Evolutionary conservation across 257 asterid species (phyloP).

Genomic region (Fraxinus quadrangulata): DNA sequence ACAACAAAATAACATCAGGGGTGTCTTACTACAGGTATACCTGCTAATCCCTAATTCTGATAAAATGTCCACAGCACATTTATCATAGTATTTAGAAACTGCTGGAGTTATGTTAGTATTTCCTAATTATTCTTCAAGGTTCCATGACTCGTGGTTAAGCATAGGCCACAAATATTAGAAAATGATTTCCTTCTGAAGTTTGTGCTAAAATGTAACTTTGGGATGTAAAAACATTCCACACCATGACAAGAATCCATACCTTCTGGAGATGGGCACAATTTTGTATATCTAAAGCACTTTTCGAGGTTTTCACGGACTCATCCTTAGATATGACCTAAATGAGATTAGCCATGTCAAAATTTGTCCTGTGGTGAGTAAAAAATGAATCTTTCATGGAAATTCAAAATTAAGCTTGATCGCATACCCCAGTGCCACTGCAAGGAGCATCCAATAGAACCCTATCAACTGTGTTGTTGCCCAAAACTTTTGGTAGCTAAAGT

Average conservation of each 20-base stretch:
- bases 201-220: slow-evolving; percentile 6
- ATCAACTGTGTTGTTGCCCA: slow-evolving; percentile 75
- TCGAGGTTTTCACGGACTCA: slow-evolving; percentile 85
- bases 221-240: not conserved
- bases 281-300: slow-evolving; percentile 75
- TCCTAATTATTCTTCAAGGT: not conserved
- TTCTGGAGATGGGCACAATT: slow-evolving; percentile 76
- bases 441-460: slow-evolving; percentile 97
- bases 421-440: slow-evolving; percentile 98
- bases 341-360: slow-evolving; percentile 17
- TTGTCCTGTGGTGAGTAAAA: not conserved
- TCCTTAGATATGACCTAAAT: slow-evolving; percentile 92
- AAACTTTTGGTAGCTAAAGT: slow-evolving; percentile 81
- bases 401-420: slow-evolving; percentile 25
- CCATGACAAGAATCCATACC: slow-evolving; percentile 41
- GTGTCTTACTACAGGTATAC: not conserved
- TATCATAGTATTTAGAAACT: too few species aligned
- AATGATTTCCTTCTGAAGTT: slow-evolving; percentile 2
- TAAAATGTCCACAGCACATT: too few species aligned
- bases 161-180: slow-evolving; percentile 9
- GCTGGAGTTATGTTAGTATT: not conserved
- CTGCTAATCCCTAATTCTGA: not conserved
- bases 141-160: slow-evolving; percentile 4
- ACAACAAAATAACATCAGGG: not conserved
- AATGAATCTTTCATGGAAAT: slow-evolving; percentile 17